Evolutionary conservation across 352 stramenopile species (phyloP).

Genomic region (Thraustotheca clavata): DNA sequence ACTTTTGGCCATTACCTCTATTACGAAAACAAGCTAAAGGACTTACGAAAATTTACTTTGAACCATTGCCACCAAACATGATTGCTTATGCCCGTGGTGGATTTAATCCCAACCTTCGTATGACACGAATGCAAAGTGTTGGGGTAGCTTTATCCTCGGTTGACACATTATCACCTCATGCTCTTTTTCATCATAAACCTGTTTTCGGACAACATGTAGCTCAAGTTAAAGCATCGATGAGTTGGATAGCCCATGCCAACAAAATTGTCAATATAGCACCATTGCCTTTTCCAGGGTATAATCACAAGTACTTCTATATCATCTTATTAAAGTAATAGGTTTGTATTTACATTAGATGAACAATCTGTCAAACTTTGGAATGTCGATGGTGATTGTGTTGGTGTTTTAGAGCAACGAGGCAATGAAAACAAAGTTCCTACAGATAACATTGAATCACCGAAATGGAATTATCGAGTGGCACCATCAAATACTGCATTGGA

Average conservation of each 20-base stretch:
- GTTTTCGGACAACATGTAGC: background rate
- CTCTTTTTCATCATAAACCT: background rate
- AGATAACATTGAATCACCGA: background rate
- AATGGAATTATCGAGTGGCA: slow-evolving; percentile 10
- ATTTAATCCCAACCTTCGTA: slow-evolving; percentile 17
- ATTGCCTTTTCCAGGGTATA: slow-evolving; percentile 28
- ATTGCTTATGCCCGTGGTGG: slow-evolving; percentile 17
- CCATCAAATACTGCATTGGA: background rate
- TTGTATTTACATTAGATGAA: slow-evolving; percentile 44
- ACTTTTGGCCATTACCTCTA: background rate
- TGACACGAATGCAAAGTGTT: background rate
- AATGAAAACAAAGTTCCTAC: background rate
- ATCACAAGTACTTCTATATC: no score
- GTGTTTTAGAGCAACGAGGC: slow-evolving; percentile 29
- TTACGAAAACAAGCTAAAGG: slow-evolving; percentile 12
- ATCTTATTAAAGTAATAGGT: no score
- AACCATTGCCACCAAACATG: slow-evolving; percentile 13
- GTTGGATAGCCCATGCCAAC: slow-evolving; percentile 37
- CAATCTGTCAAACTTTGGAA: slow-evolving; percentile 47
- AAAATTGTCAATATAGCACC: slow-evolving; percentile 30
- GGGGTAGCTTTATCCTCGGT: background rate
- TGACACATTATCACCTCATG: background rate
- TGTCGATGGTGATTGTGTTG: slow-evolving; percentile 29
- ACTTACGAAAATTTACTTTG: slow-evolving; percentile 5
- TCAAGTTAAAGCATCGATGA: slow-evolving; percentile 26